Percentiles rank a stretch among this genome's conserved stretches.
Conservation (phyloP, 257 asterid genomes). For the Echites panduratus region DNA sequence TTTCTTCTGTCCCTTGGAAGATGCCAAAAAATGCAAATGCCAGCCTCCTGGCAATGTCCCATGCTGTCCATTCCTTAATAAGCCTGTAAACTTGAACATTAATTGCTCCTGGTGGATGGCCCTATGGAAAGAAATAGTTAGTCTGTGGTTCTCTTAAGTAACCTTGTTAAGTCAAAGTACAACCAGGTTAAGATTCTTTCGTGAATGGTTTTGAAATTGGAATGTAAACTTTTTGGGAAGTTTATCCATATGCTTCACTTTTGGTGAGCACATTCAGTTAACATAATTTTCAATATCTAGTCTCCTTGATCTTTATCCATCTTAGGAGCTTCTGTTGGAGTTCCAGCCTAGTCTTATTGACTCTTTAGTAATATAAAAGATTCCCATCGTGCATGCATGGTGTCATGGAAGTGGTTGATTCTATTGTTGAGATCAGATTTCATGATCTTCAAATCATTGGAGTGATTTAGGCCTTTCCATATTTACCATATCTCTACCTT, state of each 20-base stretch:
- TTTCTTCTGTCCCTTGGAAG: constrained; percentile 90
- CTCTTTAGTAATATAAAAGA: not conserved
- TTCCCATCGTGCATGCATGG: not conserved
- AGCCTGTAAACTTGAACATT: constrained; percentile 93
- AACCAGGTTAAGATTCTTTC: not conserved
- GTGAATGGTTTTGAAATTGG: not conserved
- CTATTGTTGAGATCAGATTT: not conserved
- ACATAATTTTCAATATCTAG: not conserved
- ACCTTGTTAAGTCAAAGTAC: not conserved
- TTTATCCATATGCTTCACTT: not conserved
- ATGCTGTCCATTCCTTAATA: constrained; percentile 97
- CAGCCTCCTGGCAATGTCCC: constrained; percentile 94
- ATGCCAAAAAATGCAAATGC: constrained; percentile 96
- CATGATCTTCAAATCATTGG: not conserved
- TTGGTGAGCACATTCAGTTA: not conserved
- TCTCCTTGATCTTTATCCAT: not conserved
- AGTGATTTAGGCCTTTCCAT: constrained; percentile 1
- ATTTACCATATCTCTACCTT: no score
- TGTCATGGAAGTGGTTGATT: not conserved
- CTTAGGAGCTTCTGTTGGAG: not conserved
- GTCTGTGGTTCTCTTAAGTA: not conserved
- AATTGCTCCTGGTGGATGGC: constrained; percentile 86
- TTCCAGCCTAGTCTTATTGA: not conserved
- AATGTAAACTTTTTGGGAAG: not conserved
- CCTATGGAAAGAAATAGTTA: constrained; percentile 38